Base-by-base conservation (phyloP, 306 rosid genomes). In the Sophora flavescens region DNA sequence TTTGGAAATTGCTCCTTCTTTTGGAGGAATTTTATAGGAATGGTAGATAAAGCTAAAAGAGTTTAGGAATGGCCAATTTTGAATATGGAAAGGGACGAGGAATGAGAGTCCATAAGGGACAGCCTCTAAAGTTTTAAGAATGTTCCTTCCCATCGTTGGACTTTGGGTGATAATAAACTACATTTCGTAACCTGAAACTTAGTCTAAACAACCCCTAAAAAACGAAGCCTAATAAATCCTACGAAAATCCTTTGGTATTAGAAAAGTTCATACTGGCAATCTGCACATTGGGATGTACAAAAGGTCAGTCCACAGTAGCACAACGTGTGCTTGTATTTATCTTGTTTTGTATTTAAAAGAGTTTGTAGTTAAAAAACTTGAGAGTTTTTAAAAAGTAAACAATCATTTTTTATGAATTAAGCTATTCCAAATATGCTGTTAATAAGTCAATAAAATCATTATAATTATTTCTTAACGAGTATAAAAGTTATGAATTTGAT, bases 101-200 rank as follows among this genome's bases (percentile, higher is more conserved):
- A 74, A 59, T 38, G 63, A 56, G 50, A 51, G 44, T 62, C 63
- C 63, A 42, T 60, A 33, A 65, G 26, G 10, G 54, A 32, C 75
- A 57, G 14, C 63, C 38, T 66, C 58, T 67, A 26, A 59, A 59
- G 51, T 57, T 28, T 13, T 3, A 48, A 38, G 72, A 74, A 74
- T 74, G 79, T 57, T 80, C 79, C 62, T 64, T 16, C 53, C 36
- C 74, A 42, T 72, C 69, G 36, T 80, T 45, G n/a, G 69, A 52
- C 51, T 56, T 54, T 64, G 30, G 26, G 63, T 18, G 17, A 48
- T 39, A 65, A 17, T 32, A 15, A 57, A 9, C 14, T 36, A 58
- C 14, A 45, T 58, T 58, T 54, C 6, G 54, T 39, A 17, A 69
- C 16, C 9, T 70, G 4, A 45, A 7, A 42, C 10, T 7, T 70